Evolutionary conservation across 2,329 filamentous ascomycete species (phyloP).

Genomic region (Venturia nashicola): DNA sequence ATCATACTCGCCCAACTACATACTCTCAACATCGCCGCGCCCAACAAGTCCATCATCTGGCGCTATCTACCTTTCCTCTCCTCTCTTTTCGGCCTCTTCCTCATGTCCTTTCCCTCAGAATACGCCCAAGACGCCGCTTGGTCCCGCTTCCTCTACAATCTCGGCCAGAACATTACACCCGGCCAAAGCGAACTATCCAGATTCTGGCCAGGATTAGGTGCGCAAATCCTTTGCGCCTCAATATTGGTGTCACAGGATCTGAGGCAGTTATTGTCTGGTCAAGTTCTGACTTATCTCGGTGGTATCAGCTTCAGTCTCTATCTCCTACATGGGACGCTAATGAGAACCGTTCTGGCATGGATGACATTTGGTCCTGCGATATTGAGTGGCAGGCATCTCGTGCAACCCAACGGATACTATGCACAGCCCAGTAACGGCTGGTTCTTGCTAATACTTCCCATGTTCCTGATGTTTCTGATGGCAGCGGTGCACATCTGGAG

Average conservation of each 20-base stretch:
- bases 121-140: slow-evolving; percentile 15
- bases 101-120: slow-evolving; percentile 18
- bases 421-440: not conserved
- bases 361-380: slow-evolving; percentile 14
- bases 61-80: slow-evolving; percentile 13
- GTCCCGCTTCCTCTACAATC: slow-evolving; percentile 14
- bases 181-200: slow-evolving; percentile 14
- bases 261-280: slow-evolving; percentile 13
- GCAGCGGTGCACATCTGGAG: not conserved
- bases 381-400: not conserved
- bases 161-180: slow-evolving; percentile 13
- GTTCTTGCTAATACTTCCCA: not conserved
- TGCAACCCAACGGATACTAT: not conserved
- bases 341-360: slow-evolving; percentile 17
- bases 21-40: slow-evolving; percentile 15
- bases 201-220: slow-evolving; percentile 17
- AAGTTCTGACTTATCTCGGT: slow-evolving; percentile 18
- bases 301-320: slow-evolving; percentile 19
- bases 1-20: slow-evolving; percentile 18
- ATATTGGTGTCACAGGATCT: slow-evolving; percentile 17
- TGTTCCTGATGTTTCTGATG: not conserved
- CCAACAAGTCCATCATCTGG: slow-evolving; percentile 14
- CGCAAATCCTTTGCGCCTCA: slow-evolving; percentile 15
- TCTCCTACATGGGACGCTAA: slow-evolving; percentile 18
- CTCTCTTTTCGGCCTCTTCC: slow-evolving; percentile 16